Base-by-base conservation (phyloP, 495 filamentous ascomycete species). In the Lasiosphaeris hirsuta region DNA sequence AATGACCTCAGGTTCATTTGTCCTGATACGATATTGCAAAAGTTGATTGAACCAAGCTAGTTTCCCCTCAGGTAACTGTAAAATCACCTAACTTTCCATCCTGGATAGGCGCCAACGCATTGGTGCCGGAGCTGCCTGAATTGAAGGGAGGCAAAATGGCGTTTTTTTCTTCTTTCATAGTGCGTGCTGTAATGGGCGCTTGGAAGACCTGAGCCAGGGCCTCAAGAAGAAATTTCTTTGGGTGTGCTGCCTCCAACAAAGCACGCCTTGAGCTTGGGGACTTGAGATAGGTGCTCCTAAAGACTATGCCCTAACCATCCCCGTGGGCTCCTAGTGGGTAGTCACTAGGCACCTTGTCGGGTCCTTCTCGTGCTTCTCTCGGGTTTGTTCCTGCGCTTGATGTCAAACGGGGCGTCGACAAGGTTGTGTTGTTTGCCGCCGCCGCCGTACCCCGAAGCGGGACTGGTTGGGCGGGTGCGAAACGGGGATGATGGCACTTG, bases 401-500 rank as follows among this genome's bases (percentile, higher is more conserved):
- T 13, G 19, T 38, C 40, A 30, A 30, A 30, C 23, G 23, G 23
- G 23, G n/a, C 38, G 48, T 51, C 38, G 30, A 35, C 15, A 46
- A 46, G 43, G 43, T 46, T 46, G 49, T 34, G 33, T 37, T 30
- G 36, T 6, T 48, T 30, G 15, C 33, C 49, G 49, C 23, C 33
- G 14, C 39, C 33, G 15, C 14, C n/a, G 35, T 18, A 18, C 14
- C 8, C 10, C 19, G 10, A 11, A 14, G 33, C 10, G 49, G 36
- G 48, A 8, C 7, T 34, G 15, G n/a, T 15, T 15, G 15, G 57
- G 51, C 14, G 15, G 50, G 49, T 42, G 54, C 44, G 59, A 15
- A 47, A 52, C 53, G 59, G 58, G 43, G 53, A 52, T 30, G 23
- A 30, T 57, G 45, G 42, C 57, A 10, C 36, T 57, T 54, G n/a